Evolutionary conservation across 2,329 filamentous ascomycete species (phyloP), one percentile per base, ranked within the genome.

Genomic region (Botryotinia globosa): DNA sequence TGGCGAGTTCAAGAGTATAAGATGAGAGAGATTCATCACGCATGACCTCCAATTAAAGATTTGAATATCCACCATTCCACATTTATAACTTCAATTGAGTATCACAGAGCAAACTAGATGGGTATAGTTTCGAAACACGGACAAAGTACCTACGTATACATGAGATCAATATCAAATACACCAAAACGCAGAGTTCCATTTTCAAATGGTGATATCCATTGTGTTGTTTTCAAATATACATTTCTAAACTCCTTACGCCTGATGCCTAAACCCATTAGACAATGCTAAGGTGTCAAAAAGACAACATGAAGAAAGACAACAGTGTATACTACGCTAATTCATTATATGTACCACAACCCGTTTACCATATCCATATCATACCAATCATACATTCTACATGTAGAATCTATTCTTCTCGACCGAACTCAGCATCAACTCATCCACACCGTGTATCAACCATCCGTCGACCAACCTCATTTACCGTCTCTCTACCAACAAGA

Each of bases 401-500:
- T n/a, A 68, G 25, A 44, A 56, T 68, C 48, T 56, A 56, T 37
- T 22, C 20, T 42, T 22, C 20, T 65, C 59, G 10, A 14, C 14
- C 7, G 34, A 39, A 56, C 16, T 67, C 45, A 45, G n/a, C 20
- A 56, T 39, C 32, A n/a, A 29, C 25, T 42, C 18, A 56, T 20
- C 37, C 25, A 12, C 16, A 42, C 16, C 7, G 18, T 29, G 16
- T 29, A 18, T 18, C 29, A 1, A 10, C 22, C 32, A 34, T 66
- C 32, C 16, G n/a, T 14, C 45, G 37, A 34, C 56, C 18, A 51
- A 69, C 63, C 68, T 34, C 66, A 71, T 77, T 76, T 86, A 95
- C 80, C 93, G 87, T 86, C 90, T 95, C 87, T 99, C 96, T 34
- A 99, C 89, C 65, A 99, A 88, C 79, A 99, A 83, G 74, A 98